Evolutionary conservation across 345 rosid species (phyloP), one percentile per base, ranked within the genome.

Genomic region (Streptanthus diversifolius): DNA sequence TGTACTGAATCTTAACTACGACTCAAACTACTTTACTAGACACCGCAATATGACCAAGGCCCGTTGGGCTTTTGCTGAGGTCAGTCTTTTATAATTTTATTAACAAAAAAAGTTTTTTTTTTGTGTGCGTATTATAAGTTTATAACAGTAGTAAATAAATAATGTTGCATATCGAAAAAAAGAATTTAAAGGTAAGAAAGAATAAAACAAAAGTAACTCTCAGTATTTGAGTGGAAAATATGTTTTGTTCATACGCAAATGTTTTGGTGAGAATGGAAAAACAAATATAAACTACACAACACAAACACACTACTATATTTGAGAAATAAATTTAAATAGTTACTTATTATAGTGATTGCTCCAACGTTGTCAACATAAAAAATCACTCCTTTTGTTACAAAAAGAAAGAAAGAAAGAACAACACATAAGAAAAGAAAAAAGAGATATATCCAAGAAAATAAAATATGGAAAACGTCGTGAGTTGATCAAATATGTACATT

Each of bases 321-420:
- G 30, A 48, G 32, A 15, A 36, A 36, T 59, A 61, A 18, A 61
- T 29, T 49, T 18, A 18, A 19, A 17, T 36, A 1, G 11, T 15
- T 9, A 6, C 8, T 41, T 22, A n/a, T n/a, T 7, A 9, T 43
- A n/a, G 67, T 27, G 30, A 27, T 18, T 8, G 41, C 22, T 51
- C 52, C 12, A 68, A 40, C 13, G 22, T 60, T 60, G 53, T 19
- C 8, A 22, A 13, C 64, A 22, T 53, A 1, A 40, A 25, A 40
- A 10, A 8, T 57, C 44, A 57, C 43, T 37, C 64, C 17, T 49
- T 66, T 58, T 49, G 73, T 27, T 37, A 58, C 73, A 17, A 52
- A n/a, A 19, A 35, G 0, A n/a, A 59, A 64, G 1, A 41, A 36
- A 25, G 4, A 1, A 9, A 18, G 8, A 3, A 19, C 5, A n/a